Percentiles rank a stretch among this genome's conserved stretches.
Conservation (phyloP, 2,329 filamentous ascomycete species). For the Ascomycota sp. region DNA sequence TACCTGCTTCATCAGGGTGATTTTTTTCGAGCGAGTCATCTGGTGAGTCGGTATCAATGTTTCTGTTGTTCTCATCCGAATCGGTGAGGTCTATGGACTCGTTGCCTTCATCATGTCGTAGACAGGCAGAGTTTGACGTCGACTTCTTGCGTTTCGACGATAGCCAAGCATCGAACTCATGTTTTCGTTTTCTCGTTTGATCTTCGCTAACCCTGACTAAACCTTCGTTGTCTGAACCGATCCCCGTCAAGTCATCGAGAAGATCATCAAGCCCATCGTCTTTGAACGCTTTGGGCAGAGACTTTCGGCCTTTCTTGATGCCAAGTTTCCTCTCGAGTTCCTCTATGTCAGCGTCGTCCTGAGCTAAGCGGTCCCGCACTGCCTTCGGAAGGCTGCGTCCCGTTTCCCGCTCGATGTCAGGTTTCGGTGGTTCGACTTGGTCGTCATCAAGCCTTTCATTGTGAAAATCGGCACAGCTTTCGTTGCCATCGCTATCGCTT, state of each 20-base stretch:
- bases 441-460: slow-evolving; percentile 6
- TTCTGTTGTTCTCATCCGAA: slow-evolving; percentile 9
- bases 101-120: no score
- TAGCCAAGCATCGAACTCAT: slow-evolving; percentile 39
- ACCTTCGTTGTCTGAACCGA: slow-evolving; percentile 26
- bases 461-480: background rate
- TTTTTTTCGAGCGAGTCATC: no score
- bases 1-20: slow-evolving; percentile 10
- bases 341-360: slow-evolving; percentile 79
- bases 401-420: slow-evolving; percentile 10
- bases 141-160: slow-evolving; percentile 26
- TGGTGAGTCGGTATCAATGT: slow-evolving; percentile 9
- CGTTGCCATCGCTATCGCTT: background rate
- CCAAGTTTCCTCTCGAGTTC: slow-evolving; percentile 76
- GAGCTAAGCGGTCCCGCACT: slow-evolving; percentile 35
- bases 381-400: slow-evolving; percentile 4
- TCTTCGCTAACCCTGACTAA: no score
- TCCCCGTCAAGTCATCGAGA: slow-evolving; percentile 38
- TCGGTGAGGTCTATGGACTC: no score
- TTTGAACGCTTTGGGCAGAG: slow-evolving; percentile 48
- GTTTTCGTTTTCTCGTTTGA: slow-evolving; percentile 41
- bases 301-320: slow-evolving; percentile 55
- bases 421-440: slow-evolving; percentile 7
- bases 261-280: slow-evolving; percentile 73
- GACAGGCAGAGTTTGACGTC: slow-evolving; percentile 7